These are phyloP conservation scores for Daldinia concentrica DNA, from an alignment of 495 filamentous ascomycete species.

Conservation along the genomic window DNA sequence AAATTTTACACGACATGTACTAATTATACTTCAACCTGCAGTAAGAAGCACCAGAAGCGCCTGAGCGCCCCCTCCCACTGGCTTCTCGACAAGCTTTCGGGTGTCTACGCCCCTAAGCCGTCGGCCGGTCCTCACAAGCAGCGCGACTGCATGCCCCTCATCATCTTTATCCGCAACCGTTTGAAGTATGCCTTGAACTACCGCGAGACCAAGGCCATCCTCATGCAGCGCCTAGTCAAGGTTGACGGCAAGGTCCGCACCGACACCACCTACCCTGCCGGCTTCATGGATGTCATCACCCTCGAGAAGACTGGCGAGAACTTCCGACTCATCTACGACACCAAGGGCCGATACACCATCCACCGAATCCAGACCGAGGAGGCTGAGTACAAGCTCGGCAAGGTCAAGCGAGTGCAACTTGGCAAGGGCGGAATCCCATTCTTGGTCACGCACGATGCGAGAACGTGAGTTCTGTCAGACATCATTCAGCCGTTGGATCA, in stretches of 20 bases:
- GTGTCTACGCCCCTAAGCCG: slow-evolving; percentile 94
- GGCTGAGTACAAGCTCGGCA: slow-evolving; percentile 98
- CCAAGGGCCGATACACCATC: slow-evolving; percentile 99
- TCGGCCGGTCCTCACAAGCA: slow-evolving; percentile 99
- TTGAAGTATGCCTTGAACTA: slow-evolving; percentile 99
- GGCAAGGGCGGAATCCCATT: slow-evolving; percentile 99
- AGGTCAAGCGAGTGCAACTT: slow-evolving; percentile 99
- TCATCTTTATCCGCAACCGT: slow-evolving; percentile 99
- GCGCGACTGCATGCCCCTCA: slow-evolving; percentile 97
- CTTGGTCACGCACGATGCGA: slow-evolving; percentile 99
- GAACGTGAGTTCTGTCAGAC: slow-evolving; percentile 96
- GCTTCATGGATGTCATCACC: slow-evolving; percentile 99
- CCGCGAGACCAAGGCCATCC: slow-evolving; percentile 95
- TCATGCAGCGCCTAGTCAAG: slow-evolving; percentile 99
- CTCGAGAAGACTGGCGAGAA: slow-evolving; percentile 99
- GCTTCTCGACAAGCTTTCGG: slow-evolving; percentile 99
- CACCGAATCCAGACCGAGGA: slow-evolving; percentile 98
- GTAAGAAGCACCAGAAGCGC: slow-evolving; percentile 99
- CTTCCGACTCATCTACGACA: slow-evolving; percentile 99
- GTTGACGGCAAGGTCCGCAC: slow-evolving; percentile 99
- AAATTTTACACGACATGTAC: slow-evolving; percentile 2
- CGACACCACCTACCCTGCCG: slow-evolving; percentile 95
- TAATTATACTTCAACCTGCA: slow-evolving; percentile 50
- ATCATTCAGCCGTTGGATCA: slow-evolving; percentile 99
- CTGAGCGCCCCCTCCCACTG: slow-evolving; percentile 98